Percentiles rank a stretch among this genome's conserved stretches.
Evolutionary conservation across 331 rosid species (phyloP).

Genomic region (Quercus lobata): DNA sequence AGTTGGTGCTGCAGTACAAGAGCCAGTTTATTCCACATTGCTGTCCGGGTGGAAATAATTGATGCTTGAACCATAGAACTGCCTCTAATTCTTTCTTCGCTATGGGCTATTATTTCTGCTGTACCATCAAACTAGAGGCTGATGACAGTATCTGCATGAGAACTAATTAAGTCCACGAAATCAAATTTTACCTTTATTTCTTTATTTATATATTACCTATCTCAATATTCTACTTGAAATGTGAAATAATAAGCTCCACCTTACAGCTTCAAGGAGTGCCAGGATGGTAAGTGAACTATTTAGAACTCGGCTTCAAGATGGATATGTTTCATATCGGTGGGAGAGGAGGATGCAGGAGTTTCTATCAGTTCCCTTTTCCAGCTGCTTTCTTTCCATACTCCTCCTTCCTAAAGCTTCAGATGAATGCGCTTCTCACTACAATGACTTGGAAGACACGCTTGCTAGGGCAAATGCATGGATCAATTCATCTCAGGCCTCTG

Average conservation of each 20-base stretch:
- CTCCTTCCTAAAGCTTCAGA: slow-evolving; percentile 88
- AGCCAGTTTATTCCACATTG: neutral
- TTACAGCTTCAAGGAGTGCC: slow-evolving; percentile 67
- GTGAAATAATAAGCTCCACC: neutral
- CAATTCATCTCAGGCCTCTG: slow-evolving; percentile 68
- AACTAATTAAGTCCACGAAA: neutral
- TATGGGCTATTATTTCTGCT: neutral
- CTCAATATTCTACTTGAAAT: neutral
- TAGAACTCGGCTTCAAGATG: slow-evolving; percentile 63
- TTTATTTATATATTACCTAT: neutral
- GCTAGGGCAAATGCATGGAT: slow-evolving; percentile 93
- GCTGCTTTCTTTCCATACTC: slow-evolving; percentile 69
- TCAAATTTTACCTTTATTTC: neutral
- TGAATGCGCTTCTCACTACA: slow-evolving; percentile 69
- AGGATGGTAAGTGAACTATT: slow-evolving; percentile 72
- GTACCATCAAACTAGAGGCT: neutral
- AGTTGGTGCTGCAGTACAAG: neutral
- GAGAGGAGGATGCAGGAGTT: slow-evolving; percentile 80
- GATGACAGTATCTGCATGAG: neutral
- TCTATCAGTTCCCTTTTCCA: slow-evolving; percentile 57
- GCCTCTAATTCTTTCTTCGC: neutral
- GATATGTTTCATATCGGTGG: slow-evolving; percentile 86
- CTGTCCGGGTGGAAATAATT: neutral
- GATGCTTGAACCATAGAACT: neutral
- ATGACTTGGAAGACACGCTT: slow-evolving; percentile 79